Conservation (phyloP, 257 asterid genomes). For the Scutellaria barbata region DNA sequence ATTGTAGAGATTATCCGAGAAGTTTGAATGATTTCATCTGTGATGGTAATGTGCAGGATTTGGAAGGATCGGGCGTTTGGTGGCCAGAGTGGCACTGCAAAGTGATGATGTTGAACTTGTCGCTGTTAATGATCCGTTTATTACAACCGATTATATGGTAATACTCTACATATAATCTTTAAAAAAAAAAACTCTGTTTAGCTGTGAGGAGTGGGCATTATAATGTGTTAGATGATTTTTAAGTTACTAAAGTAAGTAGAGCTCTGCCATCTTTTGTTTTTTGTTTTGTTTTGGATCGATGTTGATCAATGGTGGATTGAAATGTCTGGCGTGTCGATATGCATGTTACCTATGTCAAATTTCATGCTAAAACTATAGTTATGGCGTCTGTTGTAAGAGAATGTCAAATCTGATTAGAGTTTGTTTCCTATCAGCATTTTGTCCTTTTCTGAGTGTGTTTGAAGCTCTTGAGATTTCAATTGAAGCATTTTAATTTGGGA, state of each 20-base stretch:
- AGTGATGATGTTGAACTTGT: slow-evolving; percentile 89
- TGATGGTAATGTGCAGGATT: slow-evolving; percentile 51
- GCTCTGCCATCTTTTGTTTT: too few species aligned
- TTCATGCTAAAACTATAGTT: background rate
- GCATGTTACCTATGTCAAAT: background rate
- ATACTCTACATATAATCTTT: background rate
- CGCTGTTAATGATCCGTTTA: slow-evolving; percentile 85
- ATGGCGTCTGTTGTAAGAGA: background rate
- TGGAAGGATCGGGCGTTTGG: slow-evolving; percentile 92
- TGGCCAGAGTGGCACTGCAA: slow-evolving; percentile 77
- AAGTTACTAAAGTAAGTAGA: too few species aligned
- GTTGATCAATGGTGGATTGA: background rate
- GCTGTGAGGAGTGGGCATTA: background rate
- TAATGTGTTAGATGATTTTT: slow-evolving; percentile 4
- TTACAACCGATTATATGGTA: slow-evolving; percentile 88
- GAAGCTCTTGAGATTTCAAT: too few species aligned
- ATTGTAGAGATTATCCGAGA: background rate
- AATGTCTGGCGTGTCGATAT: background rate
- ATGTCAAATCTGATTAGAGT: background rate
- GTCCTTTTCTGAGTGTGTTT: too few species aligned
- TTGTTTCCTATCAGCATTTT: background rate
- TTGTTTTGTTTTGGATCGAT: background rate
- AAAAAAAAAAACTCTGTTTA: background rate
- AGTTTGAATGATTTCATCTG: background rate
- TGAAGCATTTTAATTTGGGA: background rate